Evolutionary conservation across 2,329 filamentous ascomycete species (phyloP), one percentile per base, ranked within the genome.

Genomic region (Pseudonectria foliicola): DNA sequence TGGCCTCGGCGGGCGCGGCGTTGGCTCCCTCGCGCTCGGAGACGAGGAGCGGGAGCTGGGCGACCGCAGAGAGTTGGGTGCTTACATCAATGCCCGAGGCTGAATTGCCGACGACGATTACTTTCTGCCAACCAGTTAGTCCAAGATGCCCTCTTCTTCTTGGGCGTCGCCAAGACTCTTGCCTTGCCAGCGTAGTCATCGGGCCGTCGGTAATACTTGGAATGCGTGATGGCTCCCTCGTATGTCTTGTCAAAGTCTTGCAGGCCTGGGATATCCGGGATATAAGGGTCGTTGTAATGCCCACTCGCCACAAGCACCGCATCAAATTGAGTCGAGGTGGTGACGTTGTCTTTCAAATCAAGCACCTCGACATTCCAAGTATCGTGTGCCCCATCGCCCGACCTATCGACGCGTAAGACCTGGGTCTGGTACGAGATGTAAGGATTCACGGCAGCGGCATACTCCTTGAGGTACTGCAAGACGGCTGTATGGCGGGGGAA

Each of bases 31-130:
- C 48, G 64, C 53, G 71, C 60, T 56, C 78, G 63, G 55, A 78
- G 49, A 68, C 56, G 13, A 86, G 57, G 0, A 88, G 54, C 3
- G 74, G 75, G 0, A 59, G 59, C 41, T 66, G 57, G 49, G 71
- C 75, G 27, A 73, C 60, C 2, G 61, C 53, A 7, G 67, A 68
- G 21, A 87, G 76, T 45, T 87, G 83, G 1, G 63, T 62, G 18
- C 75, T 76, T 33, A 88, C 79, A 47, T 89, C 84, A 25, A 83
- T 62, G 3, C 81, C 84, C 0, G 81, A 86, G 0, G 82, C 80
- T 1, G 77, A 79, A 50, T 78, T 84, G 5, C 84, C 84, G 0
- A 88, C 72, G 0, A 88, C 68, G 5, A 63, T 53, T 7, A 88
- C 62, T 32, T 83, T 80, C 60, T 82, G 78, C 47, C 71, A 3